Conservation (phyloP, 176 grass and related monocot species). For the Rhynchospora tenuis region DNA sequence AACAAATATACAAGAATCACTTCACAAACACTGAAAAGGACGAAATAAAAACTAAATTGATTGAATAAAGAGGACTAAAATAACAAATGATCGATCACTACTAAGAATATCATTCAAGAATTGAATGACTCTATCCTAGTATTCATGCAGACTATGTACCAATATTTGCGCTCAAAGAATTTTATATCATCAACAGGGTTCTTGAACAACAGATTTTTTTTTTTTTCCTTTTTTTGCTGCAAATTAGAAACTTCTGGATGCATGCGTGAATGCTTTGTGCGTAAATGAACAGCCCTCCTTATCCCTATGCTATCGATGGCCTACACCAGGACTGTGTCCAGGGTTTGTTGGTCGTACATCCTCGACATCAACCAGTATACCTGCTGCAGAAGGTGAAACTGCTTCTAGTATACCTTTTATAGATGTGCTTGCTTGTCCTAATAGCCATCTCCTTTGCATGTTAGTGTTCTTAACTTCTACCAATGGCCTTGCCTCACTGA, state of each 20-base stretch:
- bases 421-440: neutral
- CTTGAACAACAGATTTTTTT: no score
- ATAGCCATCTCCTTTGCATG: neutral
- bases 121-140: neutral
- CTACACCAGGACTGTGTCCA: conserved; percentile 19
- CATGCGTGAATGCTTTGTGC: no score
- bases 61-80: neutral
- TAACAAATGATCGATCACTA: neutral
- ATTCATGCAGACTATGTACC: neutral
- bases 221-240: no score
- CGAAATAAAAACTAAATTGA: neutral
- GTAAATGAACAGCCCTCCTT: neutral
- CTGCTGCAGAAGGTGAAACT: neutral
- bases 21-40: neutral
- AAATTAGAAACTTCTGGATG: no score
- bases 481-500: conserved; percentile 4
- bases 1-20: neutral
- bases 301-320: neutral
- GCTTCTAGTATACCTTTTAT: neutral
- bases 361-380: neutral
- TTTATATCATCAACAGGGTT: no score
- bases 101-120: neutral
- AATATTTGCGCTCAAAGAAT: no score
- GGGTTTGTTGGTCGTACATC: conserved; percentile 20
- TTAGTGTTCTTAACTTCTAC: neutral